Percentiles rank a stretch among this genome's conserved stretches.
Evolutionary conservation across 495 filamentous ascomycete species (phyloP).

Genomic region (Bathelium albidoporum): DNA sequence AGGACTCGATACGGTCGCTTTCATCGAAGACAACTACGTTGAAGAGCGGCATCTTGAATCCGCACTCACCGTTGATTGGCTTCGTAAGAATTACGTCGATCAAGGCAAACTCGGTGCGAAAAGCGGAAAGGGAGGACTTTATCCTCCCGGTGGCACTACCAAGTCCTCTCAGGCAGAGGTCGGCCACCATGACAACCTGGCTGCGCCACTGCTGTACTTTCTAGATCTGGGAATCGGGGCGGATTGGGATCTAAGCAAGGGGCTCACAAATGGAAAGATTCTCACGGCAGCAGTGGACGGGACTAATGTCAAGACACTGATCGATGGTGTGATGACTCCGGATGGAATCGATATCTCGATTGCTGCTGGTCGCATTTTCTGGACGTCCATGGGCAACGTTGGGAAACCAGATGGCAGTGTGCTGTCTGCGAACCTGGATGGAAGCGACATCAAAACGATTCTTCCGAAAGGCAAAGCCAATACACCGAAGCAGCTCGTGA

Average conservation of each 20-base stretch:
- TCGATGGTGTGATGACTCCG: neutral
- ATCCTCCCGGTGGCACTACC: constrained; percentile 13
- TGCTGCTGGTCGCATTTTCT: neutral
- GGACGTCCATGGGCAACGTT: constrained; percentile 7
- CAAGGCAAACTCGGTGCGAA: constrained; percentile 29
- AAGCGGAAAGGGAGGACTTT: constrained; percentile 30
- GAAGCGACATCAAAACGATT: constrained; percentile 31
- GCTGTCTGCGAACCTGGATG: constrained; percentile 37
- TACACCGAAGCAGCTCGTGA: constrained; percentile 45
- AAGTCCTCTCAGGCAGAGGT: constrained; percentile 1
- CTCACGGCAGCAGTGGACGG: neutral
- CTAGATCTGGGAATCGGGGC: neutral
- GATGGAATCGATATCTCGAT: constrained; percentile 9
- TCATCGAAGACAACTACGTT: constrained; percentile 38
- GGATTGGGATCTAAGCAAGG: constrained; percentile 1
- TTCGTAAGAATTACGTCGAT: constrained; percentile 29
- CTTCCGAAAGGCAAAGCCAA: constrained; percentile 33
- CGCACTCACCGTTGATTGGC: constrained; percentile 27
- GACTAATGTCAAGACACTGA: neutral
- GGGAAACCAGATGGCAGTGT: constrained; percentile 36
- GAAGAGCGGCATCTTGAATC: constrained; percentile 25
- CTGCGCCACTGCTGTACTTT: neutral
- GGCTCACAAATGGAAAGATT: neutral
- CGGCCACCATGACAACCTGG: neutral
- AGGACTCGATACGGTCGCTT: constrained; percentile 43